Evolutionary conservation across 2,329 filamentous ascomycete species (phyloP), one percentile per base, ranked within the genome.

Genomic region (Endoconidiophora polonica): DNA sequence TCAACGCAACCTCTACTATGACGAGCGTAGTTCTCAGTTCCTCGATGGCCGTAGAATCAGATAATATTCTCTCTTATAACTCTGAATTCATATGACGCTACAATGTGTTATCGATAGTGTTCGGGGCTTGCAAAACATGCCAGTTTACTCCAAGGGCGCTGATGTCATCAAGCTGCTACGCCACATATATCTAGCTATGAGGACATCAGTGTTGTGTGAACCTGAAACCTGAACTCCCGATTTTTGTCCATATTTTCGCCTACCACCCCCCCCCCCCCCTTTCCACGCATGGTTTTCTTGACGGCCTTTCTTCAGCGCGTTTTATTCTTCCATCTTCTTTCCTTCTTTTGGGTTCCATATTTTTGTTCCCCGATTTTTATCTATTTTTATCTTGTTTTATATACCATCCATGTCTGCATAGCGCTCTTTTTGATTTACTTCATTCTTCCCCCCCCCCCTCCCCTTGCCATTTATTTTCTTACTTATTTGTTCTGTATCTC

Each of bases 1-100:
- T 52, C 52, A 58, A 10, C 62, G 60, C 0, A 69, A 71, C 51
- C 62, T 63, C 2, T 77, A 77, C 54, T 72, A 73, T 50, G 68
- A 75, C 18, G 59, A 59, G 3, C 65, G 66, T 48, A 73, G 68
- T 49, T 72, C 72, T 4, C 69, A 69, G 53, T 79, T 73, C 54
- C 57, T 79, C 39, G 75, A 79, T 54, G 75, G 75, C 23, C 73
- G 66, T 38, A 52, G 50, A 45, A 46, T 41, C 22, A 40, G 24
- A 48, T 48, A 24, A 40, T 18, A 18, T 48, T 33, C 46, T 48
- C 12, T 45, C 23, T 24, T 16, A 33, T 10, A 5, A 7, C 24
- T 14, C 23, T 33, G n/a, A 20, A 4, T 18, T 20, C 12, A 37
- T 20, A 12, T 20, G 24, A 46, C 24, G 29, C 36, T 22, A 46